phyloP scores from a whole-genome alignment of 2,329 filamentous ascomycete species.

The Trichoderma lentiforme region DNA sequence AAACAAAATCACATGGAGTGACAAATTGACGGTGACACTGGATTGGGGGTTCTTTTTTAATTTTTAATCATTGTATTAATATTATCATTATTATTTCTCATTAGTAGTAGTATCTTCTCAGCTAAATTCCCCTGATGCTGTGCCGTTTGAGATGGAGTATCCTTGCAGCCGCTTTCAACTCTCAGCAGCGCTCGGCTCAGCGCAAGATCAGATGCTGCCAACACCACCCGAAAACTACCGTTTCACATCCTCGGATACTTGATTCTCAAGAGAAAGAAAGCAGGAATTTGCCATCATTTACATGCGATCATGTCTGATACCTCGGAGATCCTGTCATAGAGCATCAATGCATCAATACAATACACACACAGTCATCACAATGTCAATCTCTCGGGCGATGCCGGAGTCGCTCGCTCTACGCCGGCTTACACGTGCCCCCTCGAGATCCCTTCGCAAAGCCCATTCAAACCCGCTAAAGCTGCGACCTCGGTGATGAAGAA shows the following conservation, averaged over 20 bases:
- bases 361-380: background rate
- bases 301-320: background rate
- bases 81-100: background rate
- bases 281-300: background rate
- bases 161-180: constrained; percentile 1
- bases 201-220: background rate
- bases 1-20: background rate
- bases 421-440: background rate
- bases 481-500: constrained; percentile 7
- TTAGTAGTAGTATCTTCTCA: background rate
- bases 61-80: background rate
- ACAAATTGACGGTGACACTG: background rate
- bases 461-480: background rate
- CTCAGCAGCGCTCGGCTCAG: background rate
- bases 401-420: background rate
- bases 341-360: background rate
- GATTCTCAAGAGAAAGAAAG: background rate
- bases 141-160: constrained; percentile 10
- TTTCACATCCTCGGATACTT: background rate
- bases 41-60: background rate
- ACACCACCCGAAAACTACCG: background rate
- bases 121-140: constrained; percentile 5
- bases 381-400: background rate
- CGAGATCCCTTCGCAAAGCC: background rate
- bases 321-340: background rate